Evolutionary conservation across 75 land plant species (phyloP).

Genomic region (Pseudotsuga menziesii): DNA sequence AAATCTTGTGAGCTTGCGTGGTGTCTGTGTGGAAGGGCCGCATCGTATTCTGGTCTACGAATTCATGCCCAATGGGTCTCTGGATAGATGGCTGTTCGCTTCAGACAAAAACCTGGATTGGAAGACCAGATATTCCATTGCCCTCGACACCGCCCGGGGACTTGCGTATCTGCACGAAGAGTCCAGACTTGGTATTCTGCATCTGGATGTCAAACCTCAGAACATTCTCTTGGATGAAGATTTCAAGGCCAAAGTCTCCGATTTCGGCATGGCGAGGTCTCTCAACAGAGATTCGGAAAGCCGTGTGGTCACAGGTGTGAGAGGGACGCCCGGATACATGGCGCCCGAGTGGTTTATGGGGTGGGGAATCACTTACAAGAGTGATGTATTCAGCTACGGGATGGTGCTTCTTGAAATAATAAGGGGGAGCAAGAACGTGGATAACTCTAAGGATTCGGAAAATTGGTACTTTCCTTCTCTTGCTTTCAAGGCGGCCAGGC

Average conservation of each 20-base stretch:
- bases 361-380: conserved; percentile 15
- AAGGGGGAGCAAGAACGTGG: neutral
- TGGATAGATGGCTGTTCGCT: too few relatives aligned
- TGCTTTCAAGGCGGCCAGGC: too few relatives aligned
- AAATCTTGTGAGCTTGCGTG: conserved; percentile 24
- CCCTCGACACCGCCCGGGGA: too few relatives aligned
- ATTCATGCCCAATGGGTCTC: too few relatives aligned
- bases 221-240: conserved; percentile 29
- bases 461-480: too few relatives aligned
- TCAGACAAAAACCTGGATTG: too few relatives aligned
- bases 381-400: conserved; percentile 31
- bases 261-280: conserved; percentile 26
- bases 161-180: too few relatives aligned
- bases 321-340: conserved; percentile 29
- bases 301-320: conserved; percentile 17
- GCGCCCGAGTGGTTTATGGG: conserved; percentile 27
- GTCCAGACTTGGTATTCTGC: conserved; percentile 11
- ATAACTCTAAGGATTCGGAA: neutral
- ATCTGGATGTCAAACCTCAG: conserved; percentile 30
- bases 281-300: conserved; percentile 12
- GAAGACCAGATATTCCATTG: too few relatives aligned
- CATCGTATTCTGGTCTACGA: conserved; percentile 8
- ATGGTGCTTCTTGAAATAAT: conserved; percentile 20
- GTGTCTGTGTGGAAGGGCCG: conserved; percentile 12
- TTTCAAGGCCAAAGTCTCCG: conserved; percentile 27